A percentile compares a stretch with the other conserved stretches of the same genome.
These are phyloP conservation scores for Scortechinia acanthostroma DNA, from an alignment of 2,329 filamentous ascomycete species.

Conservation along the genomic window DNA sequence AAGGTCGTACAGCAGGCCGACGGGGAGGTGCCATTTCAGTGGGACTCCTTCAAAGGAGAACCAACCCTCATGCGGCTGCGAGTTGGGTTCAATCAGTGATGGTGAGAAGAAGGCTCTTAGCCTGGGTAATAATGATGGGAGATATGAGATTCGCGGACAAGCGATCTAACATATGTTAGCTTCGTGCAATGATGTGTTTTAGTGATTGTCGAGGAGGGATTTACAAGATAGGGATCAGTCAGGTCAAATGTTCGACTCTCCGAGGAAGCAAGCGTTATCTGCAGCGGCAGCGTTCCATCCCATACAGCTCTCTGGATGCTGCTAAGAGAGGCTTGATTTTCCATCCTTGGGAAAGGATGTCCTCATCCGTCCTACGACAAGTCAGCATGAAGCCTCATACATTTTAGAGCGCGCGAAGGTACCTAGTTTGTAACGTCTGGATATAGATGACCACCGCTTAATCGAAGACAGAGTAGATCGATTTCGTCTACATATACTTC, in stretches of 20 bases:
- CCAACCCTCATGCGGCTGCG: conserved; percentile 14
- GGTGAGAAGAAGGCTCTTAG: conserved; percentile 55
- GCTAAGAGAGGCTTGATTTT: neutral
- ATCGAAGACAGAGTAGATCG: too few species aligned
- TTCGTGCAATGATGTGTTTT: too few species aligned
- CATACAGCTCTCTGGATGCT: conserved; percentile 41
- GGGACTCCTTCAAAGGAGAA: conserved; percentile 63
- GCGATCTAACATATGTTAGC: conserved; percentile 32
- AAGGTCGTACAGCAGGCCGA: conserved; percentile 64
- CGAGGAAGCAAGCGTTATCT: conserved; percentile 46
- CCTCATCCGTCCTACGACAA: too few species aligned
- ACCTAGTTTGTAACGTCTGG: too few species aligned
- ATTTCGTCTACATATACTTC: too few species aligned
- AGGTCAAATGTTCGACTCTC: conserved; percentile 54
- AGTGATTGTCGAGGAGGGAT: conserved; percentile 5
- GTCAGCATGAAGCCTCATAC: too few species aligned
- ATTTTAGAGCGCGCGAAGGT: too few species aligned
- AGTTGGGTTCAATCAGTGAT: conserved; percentile 44
- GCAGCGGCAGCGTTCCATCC: conserved; percentile 49
- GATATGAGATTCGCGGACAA: conserved; percentile 59
- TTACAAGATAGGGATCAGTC: conserved; percentile 51
- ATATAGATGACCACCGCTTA: too few species aligned
- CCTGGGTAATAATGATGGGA: conserved; percentile 55
- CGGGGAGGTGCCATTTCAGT: conserved; percentile 58
- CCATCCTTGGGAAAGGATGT: neutral